These are phyloP conservation scores for Suhomyces maxii DNA, from an alignment of 1,139 yeast genomes.

Conservation along the genomic window DNA sequence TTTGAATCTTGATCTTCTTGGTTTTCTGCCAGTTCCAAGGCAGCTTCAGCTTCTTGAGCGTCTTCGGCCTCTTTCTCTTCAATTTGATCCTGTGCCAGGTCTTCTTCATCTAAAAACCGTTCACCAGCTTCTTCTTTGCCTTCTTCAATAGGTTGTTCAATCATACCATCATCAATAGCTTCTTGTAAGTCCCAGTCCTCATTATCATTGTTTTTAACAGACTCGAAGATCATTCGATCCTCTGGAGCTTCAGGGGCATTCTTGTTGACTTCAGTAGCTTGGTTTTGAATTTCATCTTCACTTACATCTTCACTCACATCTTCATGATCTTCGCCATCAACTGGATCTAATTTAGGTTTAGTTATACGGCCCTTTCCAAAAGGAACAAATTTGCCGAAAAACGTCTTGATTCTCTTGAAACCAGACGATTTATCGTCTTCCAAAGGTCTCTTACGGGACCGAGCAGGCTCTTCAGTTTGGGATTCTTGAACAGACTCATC, in stretches of 20 bases:
- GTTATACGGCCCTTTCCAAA: background rate
- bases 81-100: background rate
- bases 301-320: background rate
- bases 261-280: background rate
- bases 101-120: background rate
- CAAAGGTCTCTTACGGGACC: background rate
- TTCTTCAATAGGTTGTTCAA: background rate
- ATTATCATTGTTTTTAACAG: slow-evolving; percentile 10
- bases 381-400: slow-evolving; percentile 2
- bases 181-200: background rate
- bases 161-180: background rate
- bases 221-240: background rate
- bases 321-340: background rate
- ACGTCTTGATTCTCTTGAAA: slow-evolving; percentile 4
- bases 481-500: background rate
- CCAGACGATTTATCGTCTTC: background rate
- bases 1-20: background rate
- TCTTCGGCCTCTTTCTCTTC: background rate
- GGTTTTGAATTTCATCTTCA: background rate
- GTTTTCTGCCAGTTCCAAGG: background rate
- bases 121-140: background rate
- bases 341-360: background rate
- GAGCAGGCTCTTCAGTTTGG: background rate
- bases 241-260: background rate
- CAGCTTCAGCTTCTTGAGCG: too few species aligned